Conservation (phyloP, 768 basidiomycete genomes). For the Strobilomyces confusus region DNA sequence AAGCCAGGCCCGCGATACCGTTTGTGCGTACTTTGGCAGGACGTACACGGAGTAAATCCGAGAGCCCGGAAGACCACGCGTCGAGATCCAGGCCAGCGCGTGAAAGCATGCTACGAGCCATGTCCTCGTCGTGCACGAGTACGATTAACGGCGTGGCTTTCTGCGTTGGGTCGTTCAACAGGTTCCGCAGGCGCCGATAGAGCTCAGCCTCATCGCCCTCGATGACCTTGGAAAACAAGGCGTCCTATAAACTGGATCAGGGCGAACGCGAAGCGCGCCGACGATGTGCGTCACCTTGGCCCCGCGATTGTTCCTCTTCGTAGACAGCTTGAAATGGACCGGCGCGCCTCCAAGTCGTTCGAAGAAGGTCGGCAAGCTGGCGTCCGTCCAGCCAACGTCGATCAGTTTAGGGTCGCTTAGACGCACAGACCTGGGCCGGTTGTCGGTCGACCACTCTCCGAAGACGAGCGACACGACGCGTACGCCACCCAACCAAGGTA, state of each 20-base stretch:
- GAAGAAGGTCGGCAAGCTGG: slow-evolving; percentile 25
- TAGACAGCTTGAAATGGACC: slow-evolving; percentile 20
- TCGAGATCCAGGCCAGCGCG: slow-evolving; percentile 38
- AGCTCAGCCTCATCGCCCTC: slow-evolving; percentile 9
- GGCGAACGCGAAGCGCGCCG: background rate
- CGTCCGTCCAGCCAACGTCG: slow-evolving; percentile 42
- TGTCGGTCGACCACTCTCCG: slow-evolving; percentile 34
- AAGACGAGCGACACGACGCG: slow-evolving; percentile 37
- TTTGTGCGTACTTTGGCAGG: slow-evolving; percentile 4
- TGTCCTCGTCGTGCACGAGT: slow-evolving; percentile 26
- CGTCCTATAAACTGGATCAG: slow-evolving; percentile 6
- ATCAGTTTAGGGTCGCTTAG: slow-evolving; percentile 31
- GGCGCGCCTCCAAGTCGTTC: slow-evolving; percentile 9
- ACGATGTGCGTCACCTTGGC: slow-evolving; percentile 15
- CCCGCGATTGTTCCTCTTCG: slow-evolving; percentile 7
- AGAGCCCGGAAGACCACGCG: slow-evolving; percentile 39
- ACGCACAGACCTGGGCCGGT: slow-evolving; percentile 28
- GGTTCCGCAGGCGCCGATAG: slow-evolving; percentile 11
- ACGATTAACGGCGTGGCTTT: slow-evolving; percentile 34
- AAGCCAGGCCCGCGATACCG: too few species aligned
- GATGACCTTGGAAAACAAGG: slow-evolving; percentile 19
- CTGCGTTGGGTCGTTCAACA: slow-evolving; percentile 20
- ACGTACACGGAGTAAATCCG: slow-evolving; percentile 10
- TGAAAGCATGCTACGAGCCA: slow-evolving; percentile 22
- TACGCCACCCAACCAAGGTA: slow-evolving; percentile 31